Conservation (phyloP, 192 early-diverging fungal species). For the Umbelopsis sp. region DNA sequence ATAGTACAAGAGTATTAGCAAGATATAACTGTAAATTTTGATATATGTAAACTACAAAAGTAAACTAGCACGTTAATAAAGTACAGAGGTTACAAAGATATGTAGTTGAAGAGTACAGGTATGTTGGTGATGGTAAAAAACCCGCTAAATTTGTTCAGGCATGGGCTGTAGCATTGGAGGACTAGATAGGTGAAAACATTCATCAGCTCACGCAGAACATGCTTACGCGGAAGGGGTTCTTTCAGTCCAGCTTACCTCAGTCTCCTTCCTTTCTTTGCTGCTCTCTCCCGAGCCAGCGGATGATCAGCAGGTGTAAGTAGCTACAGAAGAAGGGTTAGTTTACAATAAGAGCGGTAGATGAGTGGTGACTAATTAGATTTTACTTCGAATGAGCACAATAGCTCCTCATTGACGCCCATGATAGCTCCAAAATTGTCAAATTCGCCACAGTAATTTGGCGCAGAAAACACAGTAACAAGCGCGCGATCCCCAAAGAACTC, state of each 20-base stretch:
- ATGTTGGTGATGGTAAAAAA: neutral
- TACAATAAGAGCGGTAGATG: no score
- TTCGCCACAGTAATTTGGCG: constrained; percentile 85
- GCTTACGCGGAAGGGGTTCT: neutral
- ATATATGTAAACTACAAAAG: constrained; percentile 10
- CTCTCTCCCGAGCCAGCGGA: constrained; percentile 36
- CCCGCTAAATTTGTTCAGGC: neutral
- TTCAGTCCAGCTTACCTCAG: neutral
- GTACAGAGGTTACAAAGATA: neutral
- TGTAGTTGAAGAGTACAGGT: neutral
- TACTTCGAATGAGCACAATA: constrained; percentile 81
- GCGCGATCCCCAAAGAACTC: constrained; percentile 98
- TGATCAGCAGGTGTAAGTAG: constrained; percentile 45
- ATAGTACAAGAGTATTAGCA: constrained; percentile 14
- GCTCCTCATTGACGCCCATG: constrained; percentile 76
- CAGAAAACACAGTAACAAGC: constrained; percentile 93
- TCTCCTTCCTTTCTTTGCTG: constrained; percentile 18
- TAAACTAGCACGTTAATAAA: constrained; percentile 4
- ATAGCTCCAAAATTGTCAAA: constrained; percentile 42
- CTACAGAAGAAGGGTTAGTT: neutral
- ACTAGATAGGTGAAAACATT: neutral
- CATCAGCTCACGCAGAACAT: neutral
- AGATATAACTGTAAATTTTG: constrained; percentile 1
- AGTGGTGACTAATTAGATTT: no score
- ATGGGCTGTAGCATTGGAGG: constrained; percentile 19